These are phyloP conservation scores for Thalia dealbata DNA, from an alignment of 176 grass and related monocot species.

Conservation along the genomic window DNA sequence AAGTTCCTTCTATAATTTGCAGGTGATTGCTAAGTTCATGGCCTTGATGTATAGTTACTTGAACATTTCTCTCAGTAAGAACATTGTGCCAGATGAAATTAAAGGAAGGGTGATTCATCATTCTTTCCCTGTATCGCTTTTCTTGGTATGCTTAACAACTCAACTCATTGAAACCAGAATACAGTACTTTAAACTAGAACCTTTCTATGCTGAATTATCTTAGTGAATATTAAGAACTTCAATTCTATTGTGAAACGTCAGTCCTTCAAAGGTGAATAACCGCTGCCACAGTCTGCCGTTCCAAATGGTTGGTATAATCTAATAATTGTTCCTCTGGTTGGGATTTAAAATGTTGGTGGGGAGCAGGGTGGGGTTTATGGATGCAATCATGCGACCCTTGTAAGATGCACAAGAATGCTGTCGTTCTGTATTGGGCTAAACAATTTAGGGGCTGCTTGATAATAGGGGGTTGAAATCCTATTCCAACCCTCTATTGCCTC, in stretches of 20 bases:
- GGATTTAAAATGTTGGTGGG: no score
- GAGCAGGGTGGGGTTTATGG: background rate
- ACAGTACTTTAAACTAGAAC: no score
- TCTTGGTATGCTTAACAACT: constrained; percentile 51
- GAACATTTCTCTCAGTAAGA: constrained; percentile 97
- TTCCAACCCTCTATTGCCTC: no score
- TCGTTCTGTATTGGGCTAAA: background rate
- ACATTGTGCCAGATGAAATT: constrained; percentile 93
- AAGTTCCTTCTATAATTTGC: constrained; percentile 17
- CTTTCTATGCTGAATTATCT: no score
- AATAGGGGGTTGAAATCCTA: no score
- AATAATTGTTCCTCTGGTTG: background rate
- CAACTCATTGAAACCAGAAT: constrained; percentile 2
- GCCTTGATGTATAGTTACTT: constrained; percentile 99
- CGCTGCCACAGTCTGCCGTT: background rate
- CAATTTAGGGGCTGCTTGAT: no score
- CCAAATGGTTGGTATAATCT: background rate
- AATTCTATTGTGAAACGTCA: background rate
- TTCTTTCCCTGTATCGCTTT: constrained; percentile 92
- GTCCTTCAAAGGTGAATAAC: background rate
- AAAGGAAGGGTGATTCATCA: constrained; percentile 95
- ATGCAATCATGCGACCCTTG: background rate
- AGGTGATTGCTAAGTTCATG: constrained; percentile 99
- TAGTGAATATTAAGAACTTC: background rate
- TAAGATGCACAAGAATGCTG: background rate